Conservation (phyloP, 495 filamentous ascomycete species). For the Podospora pseudoanserina region DNA sequence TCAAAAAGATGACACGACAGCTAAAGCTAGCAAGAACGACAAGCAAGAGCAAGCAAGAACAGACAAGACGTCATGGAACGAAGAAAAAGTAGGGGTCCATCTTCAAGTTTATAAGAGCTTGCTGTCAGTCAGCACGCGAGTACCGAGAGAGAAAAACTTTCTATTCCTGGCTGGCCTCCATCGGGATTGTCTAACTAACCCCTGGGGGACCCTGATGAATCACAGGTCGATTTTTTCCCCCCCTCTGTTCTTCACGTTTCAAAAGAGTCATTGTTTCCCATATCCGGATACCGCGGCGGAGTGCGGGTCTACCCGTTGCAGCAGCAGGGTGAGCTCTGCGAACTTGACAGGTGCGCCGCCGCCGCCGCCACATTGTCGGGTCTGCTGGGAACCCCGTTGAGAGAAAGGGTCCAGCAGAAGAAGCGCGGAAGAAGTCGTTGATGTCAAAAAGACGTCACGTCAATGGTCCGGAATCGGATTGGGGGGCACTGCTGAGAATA, state of each 20-base stretch:
- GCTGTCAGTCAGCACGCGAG: background rate
- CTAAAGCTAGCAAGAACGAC: background rate
- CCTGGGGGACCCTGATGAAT: background rate
- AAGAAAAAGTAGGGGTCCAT: background rate
- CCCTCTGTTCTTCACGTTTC: background rate
- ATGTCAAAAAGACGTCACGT: background rate
- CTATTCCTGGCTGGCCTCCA: background rate
- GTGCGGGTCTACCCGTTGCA: background rate
- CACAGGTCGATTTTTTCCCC: background rate
- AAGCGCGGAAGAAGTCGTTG: background rate
- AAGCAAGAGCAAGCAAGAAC: background rate
- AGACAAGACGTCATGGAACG: background rate
- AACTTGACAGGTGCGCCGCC: background rate
- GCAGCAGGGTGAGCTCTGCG: background rate
- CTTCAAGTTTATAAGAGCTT: background rate
- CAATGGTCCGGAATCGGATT: conserved; percentile 8
- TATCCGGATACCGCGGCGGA: background rate
- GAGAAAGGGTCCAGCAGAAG: background rate
- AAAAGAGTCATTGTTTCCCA: background rate
- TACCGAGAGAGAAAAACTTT: background rate
- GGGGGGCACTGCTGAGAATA: background rate
- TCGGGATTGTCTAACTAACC: background rate
- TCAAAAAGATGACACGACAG: background rate
- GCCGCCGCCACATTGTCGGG: background rate
- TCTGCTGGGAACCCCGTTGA: background rate